Conservation (phyloP, 345 rosid genomes). For the Heritiera fomes region DNA sequence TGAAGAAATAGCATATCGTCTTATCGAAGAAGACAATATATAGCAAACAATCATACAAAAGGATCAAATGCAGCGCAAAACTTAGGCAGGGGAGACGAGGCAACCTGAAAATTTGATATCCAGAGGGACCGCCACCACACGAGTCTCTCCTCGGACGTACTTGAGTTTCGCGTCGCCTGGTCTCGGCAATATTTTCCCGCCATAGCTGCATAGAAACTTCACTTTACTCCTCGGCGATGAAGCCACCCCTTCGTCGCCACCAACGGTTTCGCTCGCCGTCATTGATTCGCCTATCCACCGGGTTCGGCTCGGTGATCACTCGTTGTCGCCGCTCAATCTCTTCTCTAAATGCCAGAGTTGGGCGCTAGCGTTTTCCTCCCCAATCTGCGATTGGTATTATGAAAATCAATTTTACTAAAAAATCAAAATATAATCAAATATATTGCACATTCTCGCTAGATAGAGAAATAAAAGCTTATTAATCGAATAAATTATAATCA, state of each 20-base stretch:
- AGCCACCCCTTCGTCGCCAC: conserved; percentile 10
- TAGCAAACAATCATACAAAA: neutral
- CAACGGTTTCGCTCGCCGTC: conserved; percentile 8
- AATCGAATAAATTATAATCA: neutral
- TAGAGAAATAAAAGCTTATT: neutral
- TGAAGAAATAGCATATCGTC: no score
- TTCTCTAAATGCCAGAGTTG: neutral
- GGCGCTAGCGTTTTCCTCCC: conserved; percentile 1
- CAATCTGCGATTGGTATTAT: neutral
- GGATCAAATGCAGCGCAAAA: neutral
- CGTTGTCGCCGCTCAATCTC: neutral
- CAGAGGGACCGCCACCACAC: conserved; percentile 64
- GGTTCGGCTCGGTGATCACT: neutral
- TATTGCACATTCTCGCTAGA: neutral
- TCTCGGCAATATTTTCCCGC: conserved; percentile 83
- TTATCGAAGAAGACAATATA: no score
- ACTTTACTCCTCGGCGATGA: conserved; percentile 26
- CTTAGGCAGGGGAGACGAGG: neutral
- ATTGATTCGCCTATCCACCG: neutral
- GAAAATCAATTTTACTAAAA: neutral
- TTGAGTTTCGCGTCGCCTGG: conserved; percentile 68
- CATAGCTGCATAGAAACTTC: conserved; percentile 83
- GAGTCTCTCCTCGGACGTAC: conserved; percentile 93
- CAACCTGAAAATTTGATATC: conserved; percentile 62
- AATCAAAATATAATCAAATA: neutral